Evolutionary conservation across 208 protist species (phyloP).

Genomic region (Wallacemonas collosoma): DNA sequence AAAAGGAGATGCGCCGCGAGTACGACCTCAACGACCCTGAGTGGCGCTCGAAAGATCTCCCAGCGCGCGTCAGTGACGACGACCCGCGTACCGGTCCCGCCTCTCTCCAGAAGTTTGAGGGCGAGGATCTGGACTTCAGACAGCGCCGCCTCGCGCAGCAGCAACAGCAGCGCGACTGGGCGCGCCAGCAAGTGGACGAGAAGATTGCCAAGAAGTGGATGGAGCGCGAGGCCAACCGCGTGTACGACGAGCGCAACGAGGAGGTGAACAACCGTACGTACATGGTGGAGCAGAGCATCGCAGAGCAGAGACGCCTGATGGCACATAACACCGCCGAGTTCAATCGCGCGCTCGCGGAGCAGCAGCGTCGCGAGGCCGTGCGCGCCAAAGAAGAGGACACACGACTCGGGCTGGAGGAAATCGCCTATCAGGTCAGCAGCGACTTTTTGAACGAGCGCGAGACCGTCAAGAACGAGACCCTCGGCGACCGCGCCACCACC

Average conservation of each 20-base stretch:
- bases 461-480: slow-evolving; percentile 52
- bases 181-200: slow-evolving; percentile 85
- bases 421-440: slow-evolving; percentile 84
- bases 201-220: slow-evolving; percentile 93
- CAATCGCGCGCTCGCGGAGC: slow-evolving; percentile 87
- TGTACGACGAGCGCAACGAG: slow-evolving; percentile 86
- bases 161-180: slow-evolving; percentile 84
- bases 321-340: slow-evolving; percentile 79
- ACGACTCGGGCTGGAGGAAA: slow-evolving; percentile 85
- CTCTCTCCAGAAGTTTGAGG: slow-evolving; percentile 91
- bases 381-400: slow-evolving; percentile 81
- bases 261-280: slow-evolving; percentile 85
- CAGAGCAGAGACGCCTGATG: slow-evolving; percentile 68
- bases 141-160: slow-evolving; percentile 78
- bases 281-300: slow-evolving; percentile 76
- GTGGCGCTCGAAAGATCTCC: slow-evolving; percentile 78
- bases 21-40: slow-evolving; percentile 93
- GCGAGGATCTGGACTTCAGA: slow-evolving; percentile 87
- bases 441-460: slow-evolving; percentile 92
- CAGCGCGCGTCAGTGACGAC: slow-evolving; percentile 85
- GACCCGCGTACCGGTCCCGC: slow-evolving; percentile 87
- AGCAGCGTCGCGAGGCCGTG: slow-evolving; percentile 81
- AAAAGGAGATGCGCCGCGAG: slow-evolving; percentile 78
- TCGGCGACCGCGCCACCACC: slow-evolving; percentile 13
- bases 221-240: slow-evolving; percentile 84